Evolutionary conservation across 2,329 filamentous ascomycete genomes (phyloP).

Genomic region (Cordyceps cicadae): DNA sequence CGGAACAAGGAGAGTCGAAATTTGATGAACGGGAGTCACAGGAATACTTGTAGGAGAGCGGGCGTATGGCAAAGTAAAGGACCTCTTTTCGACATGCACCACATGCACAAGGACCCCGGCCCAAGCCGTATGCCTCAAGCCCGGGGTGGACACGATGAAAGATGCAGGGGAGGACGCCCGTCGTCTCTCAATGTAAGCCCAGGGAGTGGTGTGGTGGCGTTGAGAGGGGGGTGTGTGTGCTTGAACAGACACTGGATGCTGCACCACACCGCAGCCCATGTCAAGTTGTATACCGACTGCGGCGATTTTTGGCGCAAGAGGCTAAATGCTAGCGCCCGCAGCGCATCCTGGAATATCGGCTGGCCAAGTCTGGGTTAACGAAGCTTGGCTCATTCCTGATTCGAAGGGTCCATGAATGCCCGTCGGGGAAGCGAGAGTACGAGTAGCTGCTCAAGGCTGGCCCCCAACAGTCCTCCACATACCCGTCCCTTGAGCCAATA

Average conservation of each 20-base stretch:
- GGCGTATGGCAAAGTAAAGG: constrained; percentile 1
- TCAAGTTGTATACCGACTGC: not conserved
- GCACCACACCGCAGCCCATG: constrained; percentile 1
- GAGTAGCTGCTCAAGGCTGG: not conserved
- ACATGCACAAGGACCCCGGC: constrained; percentile 6
- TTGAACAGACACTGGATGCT: not conserved
- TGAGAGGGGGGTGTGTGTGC: not conserved
- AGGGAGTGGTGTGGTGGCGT: constrained; percentile 9
- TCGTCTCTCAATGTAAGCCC: not conserved
- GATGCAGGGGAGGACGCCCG: constrained; percentile 1
- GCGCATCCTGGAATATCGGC: not conserved
- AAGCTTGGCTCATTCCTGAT: not conserved
- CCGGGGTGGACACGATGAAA: constrained; percentile 6
- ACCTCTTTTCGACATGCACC: not conserved
- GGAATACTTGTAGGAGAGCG: constrained; percentile 10
- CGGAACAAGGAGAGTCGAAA: not conserved
- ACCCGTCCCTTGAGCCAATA: not conserved
- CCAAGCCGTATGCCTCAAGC: not conserved
- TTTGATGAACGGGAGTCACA: not conserved
- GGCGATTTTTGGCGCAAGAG: not conserved
- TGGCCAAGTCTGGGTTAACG: not conserved
- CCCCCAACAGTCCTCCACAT: not conserved
- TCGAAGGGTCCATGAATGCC: not conserved
- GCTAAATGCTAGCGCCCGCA: constrained; percentile 4
- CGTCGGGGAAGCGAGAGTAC: not conserved